Percentiles rank a stretch among this genome's conserved stretches.
Conservation (phyloP, 1,284 basidiomycete genomes). For the Fomitopsis schrenkii region DNA sequence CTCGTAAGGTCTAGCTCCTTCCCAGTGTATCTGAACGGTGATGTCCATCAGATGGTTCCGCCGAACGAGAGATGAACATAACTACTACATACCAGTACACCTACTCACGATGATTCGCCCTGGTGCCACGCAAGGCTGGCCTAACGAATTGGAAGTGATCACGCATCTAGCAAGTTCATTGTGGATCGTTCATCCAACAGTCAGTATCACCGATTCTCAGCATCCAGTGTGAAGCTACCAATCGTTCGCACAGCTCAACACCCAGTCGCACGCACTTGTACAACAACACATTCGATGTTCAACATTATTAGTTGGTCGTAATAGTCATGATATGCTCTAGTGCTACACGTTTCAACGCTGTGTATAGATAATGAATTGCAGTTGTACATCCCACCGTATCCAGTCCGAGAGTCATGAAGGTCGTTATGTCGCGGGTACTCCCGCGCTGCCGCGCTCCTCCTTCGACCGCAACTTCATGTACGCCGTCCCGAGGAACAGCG, state of each 20-base stretch:
- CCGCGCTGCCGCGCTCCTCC: conserved; percentile 27
- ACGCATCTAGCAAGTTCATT: no score
- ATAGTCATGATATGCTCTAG: background rate
- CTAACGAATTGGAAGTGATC: no score
- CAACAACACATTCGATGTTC: background rate
- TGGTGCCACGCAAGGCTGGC: no score
- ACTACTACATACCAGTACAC: background rate
- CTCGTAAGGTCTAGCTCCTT: background rate
- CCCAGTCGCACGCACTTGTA: background rate
- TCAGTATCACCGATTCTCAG: background rate
- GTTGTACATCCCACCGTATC: background rate
- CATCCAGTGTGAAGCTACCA: background rate
- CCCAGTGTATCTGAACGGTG: background rate
- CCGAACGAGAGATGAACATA: background rate
- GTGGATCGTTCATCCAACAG: background rate
- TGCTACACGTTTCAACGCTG: conserved; percentile 6
- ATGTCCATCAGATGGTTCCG: conserved; percentile 1
- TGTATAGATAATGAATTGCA: background rate
- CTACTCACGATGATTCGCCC: background rate
- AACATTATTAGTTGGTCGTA: background rate
- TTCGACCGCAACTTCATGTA: conserved; percentile 49
- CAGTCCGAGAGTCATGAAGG: conserved; percentile 1
- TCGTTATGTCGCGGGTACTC: conserved; percentile 9
- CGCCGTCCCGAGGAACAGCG: conserved; percentile 62
- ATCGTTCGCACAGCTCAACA: background rate